These are phyloP conservation scores for Talaromyces pinophilus DNA, from an alignment of 2,329 filamentous ascomycete genomes.

Conservation along the genomic window DNA sequence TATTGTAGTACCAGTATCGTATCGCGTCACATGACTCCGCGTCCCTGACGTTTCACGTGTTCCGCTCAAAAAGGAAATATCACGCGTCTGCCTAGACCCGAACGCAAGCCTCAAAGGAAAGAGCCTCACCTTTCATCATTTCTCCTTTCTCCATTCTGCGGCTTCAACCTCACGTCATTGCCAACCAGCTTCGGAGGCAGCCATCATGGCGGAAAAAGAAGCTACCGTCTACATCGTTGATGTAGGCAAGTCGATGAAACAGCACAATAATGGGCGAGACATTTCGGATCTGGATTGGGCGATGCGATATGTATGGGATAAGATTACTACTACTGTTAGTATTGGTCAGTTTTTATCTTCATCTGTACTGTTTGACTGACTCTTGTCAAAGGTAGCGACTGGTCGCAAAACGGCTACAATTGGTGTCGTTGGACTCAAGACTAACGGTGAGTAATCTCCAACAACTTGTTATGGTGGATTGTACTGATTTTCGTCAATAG, in stretches of 20 bases:
- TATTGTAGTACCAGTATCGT: too few relatives aligned
- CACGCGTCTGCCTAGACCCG: conserved; percentile 44
- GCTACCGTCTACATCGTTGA: conserved; percentile 91
- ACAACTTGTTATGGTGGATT: neutral
- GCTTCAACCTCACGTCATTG: neutral
- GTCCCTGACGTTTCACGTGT: conserved; percentile 28
- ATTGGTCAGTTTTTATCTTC: conserved; percentile 25
- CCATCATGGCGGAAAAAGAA: conserved; percentile 84
- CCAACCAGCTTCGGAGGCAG: neutral
- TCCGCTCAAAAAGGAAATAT: conserved; percentile 38
- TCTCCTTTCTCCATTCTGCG: neutral
- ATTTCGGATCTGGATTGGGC: conserved; percentile 85
- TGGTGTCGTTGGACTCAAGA: conserved; percentile 81
- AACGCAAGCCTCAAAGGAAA: conserved; percentile 6
- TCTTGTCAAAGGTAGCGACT: conserved; percentile 53
- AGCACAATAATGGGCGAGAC: conserved; percentile 67
- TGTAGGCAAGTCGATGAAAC: conserved; percentile 79
- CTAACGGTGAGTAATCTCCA: conserved; percentile 56
- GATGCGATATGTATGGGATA: conserved; percentile 94
- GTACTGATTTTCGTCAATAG: conserved; percentile 34
- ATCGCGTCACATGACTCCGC: conserved; percentile 41
- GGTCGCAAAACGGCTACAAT: conserved; percentile 72
- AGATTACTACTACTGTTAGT: conserved; percentile 70
- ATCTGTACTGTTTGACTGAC: neutral
- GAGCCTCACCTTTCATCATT: conserved; percentile 8